A percentile compares a stretch with the other conserved stretches of the same genome.
Conservation (phyloP, 805 yeast species). For the Debaryomyces hansenii region DNA sequence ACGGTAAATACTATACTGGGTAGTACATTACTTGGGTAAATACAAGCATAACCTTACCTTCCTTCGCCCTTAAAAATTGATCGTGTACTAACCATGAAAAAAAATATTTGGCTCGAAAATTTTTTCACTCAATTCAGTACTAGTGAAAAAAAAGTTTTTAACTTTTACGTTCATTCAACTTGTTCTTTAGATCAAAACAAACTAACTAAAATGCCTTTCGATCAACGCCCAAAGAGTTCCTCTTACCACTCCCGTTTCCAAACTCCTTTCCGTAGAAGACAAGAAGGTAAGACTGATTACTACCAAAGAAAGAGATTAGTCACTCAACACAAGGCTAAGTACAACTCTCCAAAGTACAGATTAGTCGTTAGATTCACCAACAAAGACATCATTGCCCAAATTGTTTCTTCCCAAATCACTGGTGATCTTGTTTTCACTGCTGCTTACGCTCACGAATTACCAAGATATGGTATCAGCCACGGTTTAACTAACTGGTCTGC, state of each 20-base stretch:
- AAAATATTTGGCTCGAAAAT: neutral
- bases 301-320: constrained; percentile 99
- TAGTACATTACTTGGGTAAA: neutral
- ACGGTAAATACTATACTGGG: neutral
- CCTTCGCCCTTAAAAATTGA: neutral
- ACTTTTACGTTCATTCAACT: neutral
- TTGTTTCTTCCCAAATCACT: constrained; percentile 92
- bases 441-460: constrained; percentile 99
- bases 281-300: constrained; percentile 99
- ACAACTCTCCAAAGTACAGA: constrained; percentile 99
- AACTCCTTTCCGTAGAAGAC: constrained; percentile 99
- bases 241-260: constrained; percentile 99
- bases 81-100: neutral
- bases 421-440: constrained; percentile 96
- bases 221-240: constrained; percentile 69
- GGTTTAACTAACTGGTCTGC: constrained; percentile 99
- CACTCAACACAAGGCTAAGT: constrained; percentile 99
- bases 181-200: neutral
- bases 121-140: neutral
- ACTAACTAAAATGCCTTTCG: constrained; percentile 69
- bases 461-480: constrained; percentile 94
- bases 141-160: neutral
- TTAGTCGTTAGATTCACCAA: constrained; percentile 99
- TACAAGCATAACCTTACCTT: neutral
- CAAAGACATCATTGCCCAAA: constrained; percentile 98